Conservation (phyloP, 2,329 filamentous ascomycete species). For the Dactylellina leptospora region DNA sequence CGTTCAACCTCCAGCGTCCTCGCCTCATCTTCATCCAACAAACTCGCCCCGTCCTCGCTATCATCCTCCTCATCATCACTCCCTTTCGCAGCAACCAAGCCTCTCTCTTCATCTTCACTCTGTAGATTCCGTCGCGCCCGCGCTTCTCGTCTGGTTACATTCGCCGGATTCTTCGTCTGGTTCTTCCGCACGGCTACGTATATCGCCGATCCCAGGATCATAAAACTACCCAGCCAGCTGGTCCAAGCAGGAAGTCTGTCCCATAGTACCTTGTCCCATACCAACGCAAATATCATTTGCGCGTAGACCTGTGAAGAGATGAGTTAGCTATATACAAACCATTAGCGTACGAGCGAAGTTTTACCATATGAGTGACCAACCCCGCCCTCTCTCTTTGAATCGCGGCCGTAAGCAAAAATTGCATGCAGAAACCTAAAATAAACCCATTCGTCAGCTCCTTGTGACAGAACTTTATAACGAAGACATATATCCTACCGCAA, state of each 20-base stretch:
- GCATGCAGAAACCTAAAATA: slow-evolving; percentile 82
- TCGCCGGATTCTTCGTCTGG: slow-evolving; percentile 40
- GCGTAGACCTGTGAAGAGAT: slow-evolving; percentile 72
- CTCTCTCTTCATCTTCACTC: slow-evolving; percentile 46
- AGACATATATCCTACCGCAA: slow-evolving; percentile 66
- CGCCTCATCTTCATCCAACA: slow-evolving; percentile 44
- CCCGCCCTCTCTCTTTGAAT: slow-evolving; percentile 75
- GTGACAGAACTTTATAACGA: slow-evolving; percentile 60
- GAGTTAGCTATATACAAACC: slow-evolving; percentile 63
- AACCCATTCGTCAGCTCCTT: slow-evolving; percentile 61
- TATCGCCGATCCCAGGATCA: slow-evolving; percentile 73
- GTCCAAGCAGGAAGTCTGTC: slow-evolving; percentile 68
- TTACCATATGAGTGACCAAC: slow-evolving; percentile 66
- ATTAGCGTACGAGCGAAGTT: slow-evolving; percentile 63
- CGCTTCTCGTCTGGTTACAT: slow-evolving; percentile 29
- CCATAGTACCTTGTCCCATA: slow-evolving; percentile 72
- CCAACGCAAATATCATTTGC: slow-evolving; percentile 74
- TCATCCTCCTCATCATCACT: slow-evolving; percentile 41
- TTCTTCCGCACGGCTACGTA: slow-evolving; percentile 67
- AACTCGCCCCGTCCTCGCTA: slow-evolving; percentile 31
- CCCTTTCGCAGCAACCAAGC: slow-evolving; percentile 27
- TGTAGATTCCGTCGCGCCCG: slow-evolving; percentile 30
- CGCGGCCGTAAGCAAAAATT: slow-evolving; percentile 83
- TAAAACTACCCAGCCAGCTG: slow-evolving; percentile 69
- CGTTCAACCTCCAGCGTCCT: slow-evolving; percentile 38